Evolutionary conservation across 2,329 filamentous ascomycete genomes (phyloP), one percentile per base, ranked within the genome.

Genomic region (Neopestalotiopsis rosae): DNA sequence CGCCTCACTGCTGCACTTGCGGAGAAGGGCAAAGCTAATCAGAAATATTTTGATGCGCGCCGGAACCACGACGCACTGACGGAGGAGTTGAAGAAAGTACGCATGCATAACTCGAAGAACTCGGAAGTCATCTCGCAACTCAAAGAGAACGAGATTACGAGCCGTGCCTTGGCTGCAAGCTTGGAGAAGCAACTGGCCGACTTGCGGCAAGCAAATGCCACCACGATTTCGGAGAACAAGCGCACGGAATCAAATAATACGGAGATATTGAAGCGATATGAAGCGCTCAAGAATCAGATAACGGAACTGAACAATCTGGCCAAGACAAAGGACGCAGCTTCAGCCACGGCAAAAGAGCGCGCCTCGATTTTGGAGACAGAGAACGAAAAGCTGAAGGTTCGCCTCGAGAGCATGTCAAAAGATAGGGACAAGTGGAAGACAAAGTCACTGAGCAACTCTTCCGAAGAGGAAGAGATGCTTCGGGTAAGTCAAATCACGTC

Each of bases 21-120:
- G 0, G 94, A 99, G 81, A 99, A 99, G 83, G 91, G 92, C 72
- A 98, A 98, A 81, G 95, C 95, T 1, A 96, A 99, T 76, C 95
- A 98, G 77, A 98, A 98, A 81, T 99, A 97, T 79, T 98, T 98
- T 79, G 94, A 93, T 1, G 94, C 95, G 9, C 94, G 97, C 86
- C 98, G 97, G 79, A 92, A 95, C 74, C 97, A 95, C 77, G 95
- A 98, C 76, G 91, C 92, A 59, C 88, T 94, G 65, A 92, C 94
- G 69, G 87, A 89, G 69, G 95, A 98, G 81, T 91, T 97, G 61
- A 88, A 93, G 73, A 88, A 91, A 3, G 83, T 98, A 69, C 90
- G 94, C 70, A 87, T 90, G 71, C 95, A 98, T 79, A 97, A 95
- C 77, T 87, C 89, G 62, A 97, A 97, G 81, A 97, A 93, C 68